Evolutionary conservation across 495 filamentous ascomycete genomes (phyloP), one percentile per base, ranked within the genome.

Genomic region (Penicillium robsamsonii): DNA sequence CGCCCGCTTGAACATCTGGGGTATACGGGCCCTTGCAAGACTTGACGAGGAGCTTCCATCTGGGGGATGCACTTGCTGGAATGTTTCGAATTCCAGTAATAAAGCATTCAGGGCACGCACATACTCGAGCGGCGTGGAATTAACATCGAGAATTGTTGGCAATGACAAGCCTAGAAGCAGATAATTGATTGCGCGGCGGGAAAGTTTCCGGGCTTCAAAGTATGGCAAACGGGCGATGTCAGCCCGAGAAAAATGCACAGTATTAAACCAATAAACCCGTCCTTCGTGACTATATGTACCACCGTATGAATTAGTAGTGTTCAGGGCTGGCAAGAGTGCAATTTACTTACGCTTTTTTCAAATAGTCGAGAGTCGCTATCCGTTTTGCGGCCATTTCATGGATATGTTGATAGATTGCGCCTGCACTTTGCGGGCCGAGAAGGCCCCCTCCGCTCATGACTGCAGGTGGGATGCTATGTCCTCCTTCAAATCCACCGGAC

Each of bases 181-280:
- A 68, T 91, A 97, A 66, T 96, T 95, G 52, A 91, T 92, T 35
- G 95, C 92, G 55, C 86, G 87, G 42, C 91, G 86, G 55, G 87
- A 86, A 30, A 96, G 84, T 65, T 91, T 93, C 60, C 85, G 84
- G 25, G 82, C 70, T 59, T 94, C 87, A 63, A 96, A 92, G 70
- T 91, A 96, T 29, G 95, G 87, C 69, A 96, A 84, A 57, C 84
- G 87, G 30, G 81, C 72, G 30, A 97, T 79, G 68, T 96, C 91
- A 24, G 83, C 70, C 60, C 90, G 91, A 57, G 89, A 87, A 71
- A 96, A 96, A 69, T 94, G 86, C 43, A 97, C 81, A 0, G 94
- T 95, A 73, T 96, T 96, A 72, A 96, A 96, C 92, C 93, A 97
- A 76, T 96, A 97, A 22, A 96, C 85, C 49, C 88, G 87, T 46